A percentile compares a stretch with the other conserved stretches of the same genome.
These are phyloP conservation scores for Rhizoclosmatium globosum DNA, from an alignment of 192 early-diverging fungal genomes.

Conservation along the genomic window DNA sequence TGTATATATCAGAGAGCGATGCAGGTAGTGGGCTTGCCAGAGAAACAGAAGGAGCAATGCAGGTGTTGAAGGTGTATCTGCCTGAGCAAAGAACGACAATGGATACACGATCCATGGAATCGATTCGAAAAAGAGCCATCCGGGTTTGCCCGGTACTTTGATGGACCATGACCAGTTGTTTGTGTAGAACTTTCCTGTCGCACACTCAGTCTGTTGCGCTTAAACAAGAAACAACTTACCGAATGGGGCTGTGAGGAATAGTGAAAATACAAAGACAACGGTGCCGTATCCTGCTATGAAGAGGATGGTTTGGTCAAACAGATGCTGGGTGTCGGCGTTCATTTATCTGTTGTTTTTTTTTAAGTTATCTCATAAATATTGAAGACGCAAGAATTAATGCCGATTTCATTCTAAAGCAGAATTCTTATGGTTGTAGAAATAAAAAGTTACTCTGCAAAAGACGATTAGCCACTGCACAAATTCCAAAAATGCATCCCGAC, in stretches of 20 bases:
- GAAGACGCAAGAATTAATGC: too few relatives aligned
- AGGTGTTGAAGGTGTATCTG: background rate
- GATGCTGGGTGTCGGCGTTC: background rate
- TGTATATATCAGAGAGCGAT: constrained; percentile 38
- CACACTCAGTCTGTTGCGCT: background rate
- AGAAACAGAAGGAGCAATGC: constrained; percentile 7
- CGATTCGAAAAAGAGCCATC: constrained; percentile 36
- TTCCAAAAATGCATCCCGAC: too few relatives aligned
- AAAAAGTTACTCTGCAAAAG: too few relatives aligned
- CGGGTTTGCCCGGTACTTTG: constrained; percentile 19
- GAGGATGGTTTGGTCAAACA: constrained; percentile 3
- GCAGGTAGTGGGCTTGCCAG: constrained; percentile 37
- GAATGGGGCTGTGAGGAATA: constrained; percentile 12
- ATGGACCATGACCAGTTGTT: background rate
- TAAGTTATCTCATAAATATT: too few relatives aligned
- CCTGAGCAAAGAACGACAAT: background rate
- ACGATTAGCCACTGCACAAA: too few relatives aligned
- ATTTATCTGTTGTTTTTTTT: too few relatives aligned
- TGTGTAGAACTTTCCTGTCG: constrained; percentile 21
- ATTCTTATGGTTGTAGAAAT: too few relatives aligned
- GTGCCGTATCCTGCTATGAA: background rate
- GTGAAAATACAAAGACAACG: background rate
- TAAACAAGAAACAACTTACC: background rate
- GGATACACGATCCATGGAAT: constrained; percentile 27
- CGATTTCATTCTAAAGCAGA: too few relatives aligned